Evolutionary conservation across 306 rosid genomes (phyloP), one percentile per base, ranked within the genome.

Genomic region (Amphicarpaea edgeworthii): DNA sequence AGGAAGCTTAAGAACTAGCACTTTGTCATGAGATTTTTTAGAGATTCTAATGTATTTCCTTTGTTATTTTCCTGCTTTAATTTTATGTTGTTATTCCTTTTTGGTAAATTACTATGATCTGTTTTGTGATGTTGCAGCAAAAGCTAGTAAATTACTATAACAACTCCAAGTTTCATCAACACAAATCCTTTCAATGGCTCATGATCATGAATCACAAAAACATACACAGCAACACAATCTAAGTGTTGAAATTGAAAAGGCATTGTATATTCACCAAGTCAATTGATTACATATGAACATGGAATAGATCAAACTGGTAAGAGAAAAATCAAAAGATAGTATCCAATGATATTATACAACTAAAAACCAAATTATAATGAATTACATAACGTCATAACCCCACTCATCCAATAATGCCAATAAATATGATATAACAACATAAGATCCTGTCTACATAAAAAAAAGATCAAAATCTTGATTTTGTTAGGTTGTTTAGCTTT

Each of bases 321-420:
- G 16, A 59, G 20, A 28, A 72, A 42, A 72, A 42, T 26, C 45
- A 41, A 70, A 59, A 55, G 14, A 66, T 34, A 34, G 40, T 34
- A 34, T 34, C 40, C 7, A 34, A 49, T 45, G 61, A 24, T 28
- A 49, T 9, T 57, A 47, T 45, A 49, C 28, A 28, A 49, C n/a
- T n/a, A 7, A 68, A 68, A 50, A 37, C 49, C 45, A 70, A 47
- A 49, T 9, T 12, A 49, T 49, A 49, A 49, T 53, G 20, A 19
- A 19, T 6, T 20, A 53, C 59, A 9, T 16, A 2, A 9, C 28
- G 5, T 1, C 59, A 9, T 16, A 2, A 9, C 28, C 12, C 5
- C 12, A 10, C 28, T 8, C 12, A 41, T 6, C 67, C 51, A 15
- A 6, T 40, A 71, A 41, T 38, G 42, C 9, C 47, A 11, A 3